Percentiles rank a stretch among this genome's conserved stretches.
phyloP scores from a whole-genome alignment of 225 moss, liverwort and hornwort genomes.

The Bryoerythrophyllum caledonicum region DNA sequence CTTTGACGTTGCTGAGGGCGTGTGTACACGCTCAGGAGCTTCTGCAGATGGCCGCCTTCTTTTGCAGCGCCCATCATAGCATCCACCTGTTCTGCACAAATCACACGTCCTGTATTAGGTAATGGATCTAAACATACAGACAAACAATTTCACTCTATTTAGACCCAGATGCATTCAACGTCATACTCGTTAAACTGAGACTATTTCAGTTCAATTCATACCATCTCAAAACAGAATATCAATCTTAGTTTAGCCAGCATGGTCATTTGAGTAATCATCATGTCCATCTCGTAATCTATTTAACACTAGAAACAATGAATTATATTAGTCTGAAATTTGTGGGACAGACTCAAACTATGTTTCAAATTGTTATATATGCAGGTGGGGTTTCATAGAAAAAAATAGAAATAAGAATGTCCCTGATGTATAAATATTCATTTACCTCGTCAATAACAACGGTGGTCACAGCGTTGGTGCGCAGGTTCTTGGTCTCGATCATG shows the following conservation, averaged over 20 bases:
- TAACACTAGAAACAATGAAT: too few relatives aligned
- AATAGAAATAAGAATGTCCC: not conserved
- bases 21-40: slow-evolving; percentile 75
- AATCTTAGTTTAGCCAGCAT: too few relatives aligned
- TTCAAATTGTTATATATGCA: not conserved
- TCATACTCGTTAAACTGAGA: too few relatives aligned
- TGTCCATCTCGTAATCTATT: too few relatives aligned
- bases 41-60: slow-evolving; percentile 86
- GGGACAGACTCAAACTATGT: too few relatives aligned
- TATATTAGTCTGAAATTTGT: too few relatives aligned
- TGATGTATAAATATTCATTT: not conserved
- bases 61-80: slow-evolving; percentile 91
- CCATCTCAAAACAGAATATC: too few relatives aligned
- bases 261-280: too few relatives aligned
- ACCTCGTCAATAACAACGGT: slow-evolving; percentile 94
- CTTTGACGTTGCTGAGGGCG: slow-evolving; percentile 82
- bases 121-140: not conserved
- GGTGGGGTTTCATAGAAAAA: slow-evolving; percentile 1
- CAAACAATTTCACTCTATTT: not conserved
- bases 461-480: slow-evolving; percentile 78
- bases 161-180: slow-evolving; percentile 3
- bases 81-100: slow-evolving; percentile 85
- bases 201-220: too few relatives aligned
- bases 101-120: slow-evolving; percentile 23
- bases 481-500: slow-evolving; percentile 82